phyloP scores from a whole-genome alignment of 2,329 filamentous ascomycete species.

The Cordyceps tenuipes region DNA sequence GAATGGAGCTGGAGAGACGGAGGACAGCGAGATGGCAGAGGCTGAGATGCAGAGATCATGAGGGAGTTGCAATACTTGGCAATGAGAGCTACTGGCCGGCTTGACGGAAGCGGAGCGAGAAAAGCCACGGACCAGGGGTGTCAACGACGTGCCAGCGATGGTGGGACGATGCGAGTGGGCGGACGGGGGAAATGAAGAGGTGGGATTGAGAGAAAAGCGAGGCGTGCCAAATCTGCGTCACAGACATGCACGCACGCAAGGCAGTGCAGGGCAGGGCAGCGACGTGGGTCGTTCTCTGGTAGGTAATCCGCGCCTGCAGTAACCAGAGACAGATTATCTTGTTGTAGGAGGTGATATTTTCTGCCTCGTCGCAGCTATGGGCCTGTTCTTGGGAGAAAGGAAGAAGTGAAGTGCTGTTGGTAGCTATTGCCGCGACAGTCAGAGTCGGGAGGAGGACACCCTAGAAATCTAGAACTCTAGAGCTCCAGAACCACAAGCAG shows the following conservation, averaged over 20 bases:
- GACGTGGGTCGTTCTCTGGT: slow-evolving; percentile 10
- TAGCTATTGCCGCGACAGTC: too few relatives aligned
- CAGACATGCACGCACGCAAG: not conserved
- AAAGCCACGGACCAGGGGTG: slow-evolving; percentile 8
- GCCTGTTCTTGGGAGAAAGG: not conserved
- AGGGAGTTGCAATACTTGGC: not conserved
- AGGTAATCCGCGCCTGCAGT: slow-evolving; percentile 9
- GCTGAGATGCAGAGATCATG: not conserved
- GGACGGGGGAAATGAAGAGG: slow-evolving; percentile 11
- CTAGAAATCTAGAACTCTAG: too few relatives aligned
- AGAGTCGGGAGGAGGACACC: too few relatives aligned
- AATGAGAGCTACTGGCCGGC: not conserved
- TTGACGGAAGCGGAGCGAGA: not conserved
- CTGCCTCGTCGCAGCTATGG: not conserved
- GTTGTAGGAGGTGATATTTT: not conserved
- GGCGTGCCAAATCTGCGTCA: not conserved
- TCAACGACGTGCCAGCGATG: slow-evolving; percentile 6
- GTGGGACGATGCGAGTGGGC: slow-evolving; percentile 12
- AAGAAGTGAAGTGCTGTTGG: not conserved
- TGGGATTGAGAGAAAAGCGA: not conserved
- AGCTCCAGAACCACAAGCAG: too few relatives aligned
- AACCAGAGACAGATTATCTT: not conserved
- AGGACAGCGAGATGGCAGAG: not conserved
- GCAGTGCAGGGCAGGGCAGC: not conserved
- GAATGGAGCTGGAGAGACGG: not conserved